Evolutionary conservation across 192 early-diverging fungal genomes (phyloP), one percentile per base, ranked within the genome.

Genomic region (Coemansia sp.): DNA sequence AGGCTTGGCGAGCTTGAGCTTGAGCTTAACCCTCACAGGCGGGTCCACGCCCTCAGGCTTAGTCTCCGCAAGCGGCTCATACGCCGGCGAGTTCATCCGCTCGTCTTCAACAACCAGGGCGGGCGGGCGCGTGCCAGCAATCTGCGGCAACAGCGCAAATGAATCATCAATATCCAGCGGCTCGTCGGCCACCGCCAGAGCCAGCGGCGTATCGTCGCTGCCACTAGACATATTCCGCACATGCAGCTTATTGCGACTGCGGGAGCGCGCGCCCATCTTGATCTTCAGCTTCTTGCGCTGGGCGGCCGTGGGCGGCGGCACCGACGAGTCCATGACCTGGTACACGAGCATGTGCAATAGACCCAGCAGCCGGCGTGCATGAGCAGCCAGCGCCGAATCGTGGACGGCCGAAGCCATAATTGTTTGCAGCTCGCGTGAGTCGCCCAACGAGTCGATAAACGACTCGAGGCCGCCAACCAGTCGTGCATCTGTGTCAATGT

Each of bases 131-230:
- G 72, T 74, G 11, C 77, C 77, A 4, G 71, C 72, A 51, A 71
- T 72, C 26, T 56, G 37, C 21, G 76, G 64, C 41, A 35, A 8
- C 38, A 68, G 43, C 43, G 43, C 47, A 31, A 59, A 64, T 31
- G 21, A 48, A n/a, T 38, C 62, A 12, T 26, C 53, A 16, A 55
- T 55, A 26, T 55, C 53, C 53, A 55, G 25, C n/a, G n/a, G 27
- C 53, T 55, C 53, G 27, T 55, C 53, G 26, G 25, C 29, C 23
- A 55, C 26, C 8, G 62, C 37, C 23, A 71, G 61, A 8, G 65
- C 71, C 47, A 80, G 38, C 58, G 77, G 77, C 64, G 64, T 70
- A 26, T 80, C 77, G 62, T 80, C 77, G 69, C 71, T 73, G 23
- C 74, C 77, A 38, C 77, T 80, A 8, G 68, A 71, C 12, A 54